Evolutionary conservation across 179 eudicot genomes (phyloP), one percentile per base, ranked within the genome.

Genomic region (Beta lomatogona): DNA sequence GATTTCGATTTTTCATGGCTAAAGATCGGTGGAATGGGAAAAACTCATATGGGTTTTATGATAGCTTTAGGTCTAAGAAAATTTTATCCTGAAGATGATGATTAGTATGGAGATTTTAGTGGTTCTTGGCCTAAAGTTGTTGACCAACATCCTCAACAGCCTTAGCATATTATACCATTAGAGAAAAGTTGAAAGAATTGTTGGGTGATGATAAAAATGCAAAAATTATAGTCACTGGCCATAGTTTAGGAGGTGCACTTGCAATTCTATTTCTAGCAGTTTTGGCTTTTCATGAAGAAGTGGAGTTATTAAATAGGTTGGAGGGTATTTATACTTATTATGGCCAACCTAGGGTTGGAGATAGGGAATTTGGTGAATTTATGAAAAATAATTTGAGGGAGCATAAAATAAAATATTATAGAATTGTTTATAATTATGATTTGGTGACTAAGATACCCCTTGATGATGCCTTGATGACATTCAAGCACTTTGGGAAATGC

Each of bases 331-430:
- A 92, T 64, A 91, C 93, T 1, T 92, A 82, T 1, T 92, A 82
- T 68, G 96, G 96, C 11, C 96, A 92, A 58, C 93, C 96, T 0
- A 89, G 90, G 75, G 92, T 92, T 48, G 96, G 96, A 48, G 86
- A 92, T 77, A 86, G 79, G 52, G 73, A 83, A 18, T 92, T 90
- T 75, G 89, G 89, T 10, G n/a, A 72, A 14, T 87, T 82, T 67
- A 79, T 90, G 90, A 81, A 75, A 25, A 79, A 59, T 3, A 74
- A 76, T 10, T 41, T 91, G 4, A 76, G 11, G 14, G 71, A 61
- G 21, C 59, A 83, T 58, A 31, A 59, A 3, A 65, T 90, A n/a
- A 69, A 76, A 60, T 92, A 91, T 48, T 79, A 86, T 45, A 91
- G 93, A 63, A 86, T 89, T 71, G 96, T 92, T 66, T 92, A 92